A percentile compares a stretch with the other conserved stretches of the same genome.
These are phyloP conservation scores for Papiliotrema flavescens DNA, from an alignment of 1,284 basidiomycete species.

Conservation along the genomic window DNA sequence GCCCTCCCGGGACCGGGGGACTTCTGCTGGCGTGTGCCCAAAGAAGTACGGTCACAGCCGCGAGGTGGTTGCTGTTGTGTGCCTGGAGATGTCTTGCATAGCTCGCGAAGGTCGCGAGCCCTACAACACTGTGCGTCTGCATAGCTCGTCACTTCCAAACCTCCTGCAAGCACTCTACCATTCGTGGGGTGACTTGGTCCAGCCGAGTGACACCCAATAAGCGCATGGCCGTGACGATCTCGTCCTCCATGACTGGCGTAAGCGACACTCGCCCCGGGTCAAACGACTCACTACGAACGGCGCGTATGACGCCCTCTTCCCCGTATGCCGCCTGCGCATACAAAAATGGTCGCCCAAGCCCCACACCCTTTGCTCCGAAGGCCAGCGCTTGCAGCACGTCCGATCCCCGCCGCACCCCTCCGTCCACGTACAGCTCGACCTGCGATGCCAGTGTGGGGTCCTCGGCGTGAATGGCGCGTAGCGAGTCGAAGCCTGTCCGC, in stretches of 20 bases:
- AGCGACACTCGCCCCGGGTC: background rate
- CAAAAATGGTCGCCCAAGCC: constrained; percentile 50
- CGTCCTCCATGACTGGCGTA: constrained; percentile 32
- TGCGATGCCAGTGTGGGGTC: constrained; percentile 43
- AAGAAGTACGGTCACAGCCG: too few relatives aligned
- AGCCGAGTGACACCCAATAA: constrained; percentile 33
- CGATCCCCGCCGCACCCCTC: constrained; percentile 50
- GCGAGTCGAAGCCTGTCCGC: constrained; percentile 38
- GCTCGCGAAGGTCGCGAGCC: too few relatives aligned
- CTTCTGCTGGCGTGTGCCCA: too few relatives aligned
- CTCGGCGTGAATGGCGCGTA: constrained; percentile 45
- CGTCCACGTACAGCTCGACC: constrained; percentile 52
- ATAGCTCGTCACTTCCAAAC: constrained; percentile 26
- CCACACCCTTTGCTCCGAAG: constrained; percentile 51
- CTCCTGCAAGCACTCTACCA: constrained; percentile 36
- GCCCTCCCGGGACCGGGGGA: too few relatives aligned
- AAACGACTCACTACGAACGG: background rate
- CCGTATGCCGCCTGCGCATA: constrained; percentile 47
- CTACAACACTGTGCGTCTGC: too few relatives aligned
- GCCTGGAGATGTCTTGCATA: too few relatives aligned
- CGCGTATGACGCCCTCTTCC: constrained; percentile 17
- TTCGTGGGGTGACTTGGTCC: constrained; percentile 33
- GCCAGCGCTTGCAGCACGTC: constrained; percentile 52
- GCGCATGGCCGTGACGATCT: constrained; percentile 38
- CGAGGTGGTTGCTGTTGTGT: too few relatives aligned